These are phyloP conservation scores for Phytophthora niederhauseri DNA, from an alignment of 352 stramenopile genomes.

Conservation along the genomic window DNA sequence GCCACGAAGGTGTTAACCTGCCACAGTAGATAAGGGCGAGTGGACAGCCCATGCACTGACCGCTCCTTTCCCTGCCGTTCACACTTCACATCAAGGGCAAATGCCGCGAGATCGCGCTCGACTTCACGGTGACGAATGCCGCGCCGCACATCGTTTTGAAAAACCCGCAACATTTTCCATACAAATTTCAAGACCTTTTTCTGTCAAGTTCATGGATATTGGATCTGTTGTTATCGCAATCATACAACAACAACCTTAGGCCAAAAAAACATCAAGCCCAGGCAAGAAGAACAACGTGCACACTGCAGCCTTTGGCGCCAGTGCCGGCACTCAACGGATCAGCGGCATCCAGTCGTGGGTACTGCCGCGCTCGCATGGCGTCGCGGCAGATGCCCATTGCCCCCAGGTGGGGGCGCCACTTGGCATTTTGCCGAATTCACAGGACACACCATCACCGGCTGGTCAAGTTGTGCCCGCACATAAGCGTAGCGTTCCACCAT, in stretches of 20 bases:
- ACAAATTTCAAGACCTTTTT: constrained; percentile 23
- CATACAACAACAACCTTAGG: background rate
- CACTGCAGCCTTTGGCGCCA: constrained; percentile 22
- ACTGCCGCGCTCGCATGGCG: constrained; percentile 25
- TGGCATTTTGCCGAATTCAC: constrained; percentile 13
- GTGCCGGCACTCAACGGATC: constrained; percentile 40
- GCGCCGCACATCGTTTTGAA: background rate
- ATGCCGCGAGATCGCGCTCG: constrained; percentile 14
- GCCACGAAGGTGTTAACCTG: constrained; percentile 6
- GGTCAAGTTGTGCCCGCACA: constrained; percentile 1
- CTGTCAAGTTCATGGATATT: background rate
- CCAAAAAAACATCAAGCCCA: background rate
- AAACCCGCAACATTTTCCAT: constrained; percentile 35
- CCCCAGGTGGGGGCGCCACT: constrained; percentile 25
- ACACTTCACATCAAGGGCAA: constrained; percentile 30
- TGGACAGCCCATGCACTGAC: constrained; percentile 20
- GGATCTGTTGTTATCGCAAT: background rate
- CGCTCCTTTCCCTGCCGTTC: constrained; percentile 36
- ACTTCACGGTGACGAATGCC: constrained; percentile 10
- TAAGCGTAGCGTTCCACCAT: constrained; percentile 25
- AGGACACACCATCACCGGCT: background rate
- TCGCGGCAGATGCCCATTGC: constrained; percentile 18
- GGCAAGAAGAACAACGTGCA: constrained; percentile 8
- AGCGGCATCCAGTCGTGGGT: constrained; percentile 32
- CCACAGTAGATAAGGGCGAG: constrained; percentile 23